Conservation (phyloP, 1,139 yeast species). For the Candida pseudoviswanathii region DNA sequence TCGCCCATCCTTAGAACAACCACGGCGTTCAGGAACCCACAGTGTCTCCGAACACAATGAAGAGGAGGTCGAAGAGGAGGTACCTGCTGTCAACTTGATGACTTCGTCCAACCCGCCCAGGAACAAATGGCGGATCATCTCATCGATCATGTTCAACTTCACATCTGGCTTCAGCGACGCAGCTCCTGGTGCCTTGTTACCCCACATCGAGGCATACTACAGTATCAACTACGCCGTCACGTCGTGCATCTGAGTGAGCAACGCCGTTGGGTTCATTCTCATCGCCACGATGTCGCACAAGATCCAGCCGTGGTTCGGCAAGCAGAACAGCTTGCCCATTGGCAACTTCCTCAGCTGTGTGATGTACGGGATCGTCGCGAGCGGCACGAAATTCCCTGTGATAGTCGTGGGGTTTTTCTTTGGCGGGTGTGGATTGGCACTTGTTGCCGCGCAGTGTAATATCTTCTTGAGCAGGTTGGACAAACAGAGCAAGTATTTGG, state of each 20-base stretch:
- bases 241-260: slow-evolving; percentile 48
- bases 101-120: slow-evolving; percentile 41
- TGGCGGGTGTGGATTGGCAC: slow-evolving; percentile 63
- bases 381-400: slow-evolving; percentile 38
- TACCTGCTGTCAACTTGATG: slow-evolving; percentile 15
- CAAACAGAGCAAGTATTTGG: slow-evolving; percentile 50
- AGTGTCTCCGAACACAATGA: no score
- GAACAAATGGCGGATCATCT: slow-evolving; percentile 43
- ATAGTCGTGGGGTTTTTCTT: slow-evolving; percentile 56
- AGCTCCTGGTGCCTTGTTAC: slow-evolving; percentile 51
- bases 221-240: slow-evolving; percentile 39
- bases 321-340: slow-evolving; percentile 34
- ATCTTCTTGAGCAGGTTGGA: slow-evolving; percentile 56
- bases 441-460: slow-evolving; percentile 57
- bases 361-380: slow-evolving; percentile 44
- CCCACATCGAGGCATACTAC: slow-evolving; percentile 41
- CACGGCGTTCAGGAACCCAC: no score
- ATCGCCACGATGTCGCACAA: slow-evolving; percentile 43
- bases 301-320: slow-evolving; percentile 44
- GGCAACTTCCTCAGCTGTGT: slow-evolving; percentile 37
- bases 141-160: slow-evolving; percentile 45
- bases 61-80: background rate
- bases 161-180: slow-evolving; percentile 44
- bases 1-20: no score
- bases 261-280: slow-evolving; percentile 46